A percentile compares a stretch with the other conserved stretches of the same genome.
Evolutionary conservation across 257 asterid genomes (phyloP).

Genomic region (Nicotiana knightiana): DNA sequence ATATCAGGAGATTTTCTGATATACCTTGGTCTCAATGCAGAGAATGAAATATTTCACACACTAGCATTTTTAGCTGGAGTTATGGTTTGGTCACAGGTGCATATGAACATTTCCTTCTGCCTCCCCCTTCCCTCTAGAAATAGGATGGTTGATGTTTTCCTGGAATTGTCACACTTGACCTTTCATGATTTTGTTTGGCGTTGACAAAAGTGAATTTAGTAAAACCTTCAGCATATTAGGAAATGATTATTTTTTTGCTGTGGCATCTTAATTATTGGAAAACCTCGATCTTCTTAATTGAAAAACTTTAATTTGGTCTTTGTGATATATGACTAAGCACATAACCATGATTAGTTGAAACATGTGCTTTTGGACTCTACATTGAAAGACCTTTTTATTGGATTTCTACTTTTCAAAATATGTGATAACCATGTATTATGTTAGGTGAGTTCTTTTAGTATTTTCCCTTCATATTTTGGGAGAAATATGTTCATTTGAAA

Average conservation of each 20-base stretch:
- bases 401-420: no score
- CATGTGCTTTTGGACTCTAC: not conserved
- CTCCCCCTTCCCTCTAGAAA: not conserved
- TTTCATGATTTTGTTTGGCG: not conserved
- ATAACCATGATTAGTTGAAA: not conserved
- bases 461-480: no score
- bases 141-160: not conserved
- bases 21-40: constrained; percentile 55
- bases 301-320: not conserved
- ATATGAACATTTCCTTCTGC: not conserved
- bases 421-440: no score
- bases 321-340: not conserved
- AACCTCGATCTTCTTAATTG: not conserved
- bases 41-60: constrained; percentile 74
- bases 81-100: constrained; percentile 89
- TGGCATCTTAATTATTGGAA: not conserved
- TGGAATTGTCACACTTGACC: not conserved
- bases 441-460: no score
- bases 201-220: not conserved
- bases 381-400: no score
- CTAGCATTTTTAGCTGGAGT: constrained; percentile 86
- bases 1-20: constrained; percentile 57
- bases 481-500: no score
- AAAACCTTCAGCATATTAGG: not conserved
- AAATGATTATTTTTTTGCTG: not conserved